These are phyloP conservation scores for Beta corolliflora DNA, from an alignment of 179 eudicot genomes.

Conservation along the genomic window DNA sequence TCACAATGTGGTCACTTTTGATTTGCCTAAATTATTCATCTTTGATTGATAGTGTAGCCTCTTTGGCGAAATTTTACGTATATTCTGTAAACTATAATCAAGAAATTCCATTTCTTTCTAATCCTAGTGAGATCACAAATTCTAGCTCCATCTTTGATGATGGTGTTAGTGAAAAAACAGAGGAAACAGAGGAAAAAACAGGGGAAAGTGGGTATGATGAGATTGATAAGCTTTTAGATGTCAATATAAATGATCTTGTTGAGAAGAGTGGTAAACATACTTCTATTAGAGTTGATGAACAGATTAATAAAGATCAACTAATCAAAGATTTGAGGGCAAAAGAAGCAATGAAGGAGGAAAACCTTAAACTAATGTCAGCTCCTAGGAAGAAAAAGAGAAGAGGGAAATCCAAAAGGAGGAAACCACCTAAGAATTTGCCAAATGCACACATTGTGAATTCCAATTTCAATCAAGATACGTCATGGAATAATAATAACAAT, in stretches of 20 bases:
- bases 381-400: conserved; percentile 11
- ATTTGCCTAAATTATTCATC: conserved; percentile 62
- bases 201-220: conserved; percentile 25
- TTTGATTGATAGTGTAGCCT: conserved; percentile 35
- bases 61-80: conserved; percentile 33
- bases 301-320: neutral
- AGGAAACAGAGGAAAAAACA: conserved; percentile 3
- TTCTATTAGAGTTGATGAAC: neutral
- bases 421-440: conserved; percentile 18
- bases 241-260: conserved; percentile 20
- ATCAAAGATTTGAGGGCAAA: neutral
- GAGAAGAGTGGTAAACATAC: neutral
- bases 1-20: conserved; percentile 63
- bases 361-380: neutral
- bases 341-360: neutral
- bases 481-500: neutral
- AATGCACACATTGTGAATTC: conserved; percentile 1
- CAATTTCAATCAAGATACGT: conserved; percentile 17
- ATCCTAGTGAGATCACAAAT: neutral
- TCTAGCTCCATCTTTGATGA: neutral
- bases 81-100: conserved; percentile 40
- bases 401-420: conserved; percentile 21
- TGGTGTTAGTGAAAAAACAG: neutral
- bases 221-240: conserved; percentile 21
- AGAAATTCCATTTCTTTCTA: conserved; percentile 12